Percentiles rank a stretch among this genome's conserved stretches.
Evolutionary conservation across 208 protist species (phyloP).

Genomic region (Leishmania turanica): DNA sequence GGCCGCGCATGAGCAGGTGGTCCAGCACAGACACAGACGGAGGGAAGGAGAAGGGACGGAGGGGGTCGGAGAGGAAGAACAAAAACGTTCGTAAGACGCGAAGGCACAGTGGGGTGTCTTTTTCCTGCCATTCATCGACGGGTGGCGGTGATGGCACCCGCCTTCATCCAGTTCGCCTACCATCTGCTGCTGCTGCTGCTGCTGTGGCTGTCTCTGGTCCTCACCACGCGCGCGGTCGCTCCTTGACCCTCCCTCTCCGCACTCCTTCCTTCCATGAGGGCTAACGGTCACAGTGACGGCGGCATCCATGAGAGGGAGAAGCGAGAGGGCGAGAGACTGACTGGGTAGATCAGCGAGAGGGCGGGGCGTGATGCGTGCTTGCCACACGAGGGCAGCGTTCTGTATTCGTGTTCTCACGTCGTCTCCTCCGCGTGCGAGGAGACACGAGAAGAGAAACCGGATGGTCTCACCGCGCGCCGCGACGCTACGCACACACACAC

Average conservation of each 20-base stretch:
- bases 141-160: neutral
- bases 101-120: neutral
- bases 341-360: neutral
- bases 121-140: neutral
- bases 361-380: neutral
- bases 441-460: neutral
- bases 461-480: too few species aligned
- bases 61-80: neutral
- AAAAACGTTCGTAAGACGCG: neutral
- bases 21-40: neutral
- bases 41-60: neutral
- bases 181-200: neutral
- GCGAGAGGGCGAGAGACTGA: neutral
- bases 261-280: constrained; percentile 2
- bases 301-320: neutral
- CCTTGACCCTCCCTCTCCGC: neutral
- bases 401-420: neutral
- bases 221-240: neutral
- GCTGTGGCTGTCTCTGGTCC: neutral
- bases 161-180: neutral
- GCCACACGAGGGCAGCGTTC: neutral
- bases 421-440: neutral
- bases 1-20: neutral
- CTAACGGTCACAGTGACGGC: neutral
- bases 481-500: neutral